phyloP scores from a whole-genome alignment of 148 eudicot species.

The Amaranthus cruentus region DNA sequence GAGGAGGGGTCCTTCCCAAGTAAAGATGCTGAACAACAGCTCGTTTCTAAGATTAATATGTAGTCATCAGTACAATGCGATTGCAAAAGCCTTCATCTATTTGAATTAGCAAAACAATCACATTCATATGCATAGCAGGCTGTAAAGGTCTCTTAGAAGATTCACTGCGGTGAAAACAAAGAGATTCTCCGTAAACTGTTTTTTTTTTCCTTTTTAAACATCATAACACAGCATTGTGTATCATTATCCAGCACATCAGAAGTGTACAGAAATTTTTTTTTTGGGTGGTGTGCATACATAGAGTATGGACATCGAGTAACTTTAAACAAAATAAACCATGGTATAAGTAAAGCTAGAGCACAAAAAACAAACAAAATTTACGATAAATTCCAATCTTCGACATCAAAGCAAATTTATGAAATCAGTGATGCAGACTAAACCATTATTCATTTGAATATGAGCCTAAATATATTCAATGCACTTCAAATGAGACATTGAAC shows the following conservation, averaged over 20 bases:
- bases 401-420: background rate
- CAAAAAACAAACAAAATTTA: background rate
- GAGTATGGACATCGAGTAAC: no score
- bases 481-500: background rate
- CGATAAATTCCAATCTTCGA: background rate
- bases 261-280: background rate
- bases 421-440: background rate
- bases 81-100: background rate
- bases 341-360: background rate
- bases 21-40: constrained; percentile 66
- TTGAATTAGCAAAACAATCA: constrained; percentile 5
- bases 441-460: background rate
- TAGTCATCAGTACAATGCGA: constrained; percentile 6
- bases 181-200: background rate
- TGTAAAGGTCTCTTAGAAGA: background rate
- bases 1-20: constrained; percentile 86
- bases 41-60: constrained; percentile 41
- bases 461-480: background rate
- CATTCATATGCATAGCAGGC: background rate
- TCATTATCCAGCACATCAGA: background rate
- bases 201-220: background rate
- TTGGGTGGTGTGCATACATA: background rate
- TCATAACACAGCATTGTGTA: background rate
- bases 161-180: background rate
- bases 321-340: background rate